Evolutionary conservation across 2,329 filamentous ascomycete species (phyloP), one percentile per base, ranked within the genome.

Genomic region (Ophiocordyceps unilateralis): DNA sequence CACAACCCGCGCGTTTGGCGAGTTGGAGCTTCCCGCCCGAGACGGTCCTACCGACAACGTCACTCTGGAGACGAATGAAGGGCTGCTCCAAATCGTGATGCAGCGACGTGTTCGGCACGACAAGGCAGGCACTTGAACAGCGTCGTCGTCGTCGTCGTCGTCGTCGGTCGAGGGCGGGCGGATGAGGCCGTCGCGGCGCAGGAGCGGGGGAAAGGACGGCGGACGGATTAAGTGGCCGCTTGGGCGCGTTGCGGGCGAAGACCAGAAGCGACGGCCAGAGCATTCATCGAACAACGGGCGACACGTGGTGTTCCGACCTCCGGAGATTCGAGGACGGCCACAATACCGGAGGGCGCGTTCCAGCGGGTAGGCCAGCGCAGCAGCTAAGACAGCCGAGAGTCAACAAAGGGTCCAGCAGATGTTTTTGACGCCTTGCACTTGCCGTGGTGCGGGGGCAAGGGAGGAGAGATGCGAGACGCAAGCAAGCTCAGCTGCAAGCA

Each of bases 21-120:
- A 40, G 39, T 12, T 41, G 40, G 40, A 42, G 44, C 39, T 34
- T 44, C 22, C 41, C 19, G 32, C 23, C 21, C 39, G 40, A 41
- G 39, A 44, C 46, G 23, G 26, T 34, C 32, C n/a, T 40, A 22
- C 38, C 49, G 43, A 46, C 48, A 50, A 40, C 47, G 48, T 51
- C 50, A 46, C 50, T 49, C 46, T 20, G 50, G 48, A 46, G 44
- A 51, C 47, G 48, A 42, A 30, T 5, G 24, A 19, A 15, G 11
- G 40, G 12, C 20, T 23, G 24, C 23, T n/a, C 22, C 39, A 40
- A 34, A 30, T 41, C 30, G 30, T 22, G 41, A 39, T 22, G 32
- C n/a, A n/a, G n/a, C n/a, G n/a, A n/a, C n/a, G n/a, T n/a, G n/a
- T n/a, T n/a, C n/a, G n/a, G n/a, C n/a, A n/a, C n/a, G n/a, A n/a